Evolutionary conservation across 352 stramenopile species (phyloP).

Genomic region (Phytophthora sansomeana): DNA sequence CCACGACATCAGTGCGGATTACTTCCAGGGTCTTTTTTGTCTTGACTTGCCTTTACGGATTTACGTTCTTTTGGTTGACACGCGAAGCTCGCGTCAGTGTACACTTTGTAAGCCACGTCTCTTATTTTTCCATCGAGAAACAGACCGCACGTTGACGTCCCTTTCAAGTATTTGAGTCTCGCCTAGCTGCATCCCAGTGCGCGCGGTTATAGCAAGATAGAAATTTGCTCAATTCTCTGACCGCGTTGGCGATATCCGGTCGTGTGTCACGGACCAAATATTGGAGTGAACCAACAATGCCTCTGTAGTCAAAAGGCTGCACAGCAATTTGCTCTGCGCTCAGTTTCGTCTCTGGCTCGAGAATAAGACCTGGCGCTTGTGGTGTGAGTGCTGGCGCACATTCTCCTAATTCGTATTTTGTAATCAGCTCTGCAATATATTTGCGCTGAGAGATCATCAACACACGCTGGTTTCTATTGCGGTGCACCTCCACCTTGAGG

Average conservation of each 20-base stretch:
- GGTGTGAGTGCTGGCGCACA: conserved; percentile 4
- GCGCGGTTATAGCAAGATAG: conserved; percentile 44
- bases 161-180: too few species aligned
- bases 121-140: conserved; percentile 8
- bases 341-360: conserved; percentile 31
- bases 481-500: conserved; percentile 37
- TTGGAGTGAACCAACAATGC: too few species aligned
- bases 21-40: too few species aligned
- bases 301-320: too few species aligned
- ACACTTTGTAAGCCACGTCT: background rate
- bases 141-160: conserved; percentile 17
- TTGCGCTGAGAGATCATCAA: conserved; percentile 3
- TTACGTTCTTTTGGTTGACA: conserved; percentile 21
- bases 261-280: too few species aligned
- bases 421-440: conserved; percentile 4
- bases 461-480: conserved; percentile 2
- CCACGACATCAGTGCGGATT: too few species aligned
- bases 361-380: conserved; percentile 7
- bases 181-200: too few species aligned
- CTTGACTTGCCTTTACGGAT: too few species aligned
- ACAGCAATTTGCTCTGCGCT: conserved; percentile 25
- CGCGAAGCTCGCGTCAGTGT: conserved; percentile 18
- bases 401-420: background rate
- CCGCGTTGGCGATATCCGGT: too few species aligned
- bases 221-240: too few species aligned